phyloP scores from a whole-genome alignment of 352 stramenopile genomes.

The Phytophthora lateralis region DNA sequence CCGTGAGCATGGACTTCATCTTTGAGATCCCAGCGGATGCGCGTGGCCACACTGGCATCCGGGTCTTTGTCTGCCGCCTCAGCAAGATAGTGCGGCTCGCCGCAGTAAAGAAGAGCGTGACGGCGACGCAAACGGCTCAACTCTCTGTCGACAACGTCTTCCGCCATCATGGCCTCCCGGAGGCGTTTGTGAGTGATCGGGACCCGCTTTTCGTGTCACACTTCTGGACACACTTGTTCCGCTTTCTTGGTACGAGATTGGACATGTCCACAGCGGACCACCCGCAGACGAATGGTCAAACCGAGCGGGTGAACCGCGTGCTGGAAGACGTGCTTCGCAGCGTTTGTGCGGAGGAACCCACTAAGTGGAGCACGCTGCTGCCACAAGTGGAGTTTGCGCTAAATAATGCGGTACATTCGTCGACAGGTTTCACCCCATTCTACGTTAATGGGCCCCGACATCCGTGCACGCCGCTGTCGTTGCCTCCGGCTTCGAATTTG shows the following conservation, averaged over 20 bases:
- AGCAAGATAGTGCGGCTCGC: not conserved
- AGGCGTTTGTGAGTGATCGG: not conserved
- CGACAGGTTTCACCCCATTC: not conserved
- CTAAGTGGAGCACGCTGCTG: no score
- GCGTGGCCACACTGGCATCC: not conserved
- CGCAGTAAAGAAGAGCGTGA: not conserved
- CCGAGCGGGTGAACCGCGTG: not conserved
- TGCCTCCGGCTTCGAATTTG: not conserved
- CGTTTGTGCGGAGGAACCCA: not conserved
- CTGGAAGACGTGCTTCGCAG: not conserved
- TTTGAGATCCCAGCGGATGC: not conserved
- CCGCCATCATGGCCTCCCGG: not conserved
- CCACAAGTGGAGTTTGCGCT: not conserved
- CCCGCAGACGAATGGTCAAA: conserved; percentile 5
- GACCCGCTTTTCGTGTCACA: not conserved
- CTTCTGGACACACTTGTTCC: not conserved
- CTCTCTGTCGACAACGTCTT: not conserved
- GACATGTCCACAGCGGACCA: conserved; percentile 3
- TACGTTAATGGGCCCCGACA: not conserved
- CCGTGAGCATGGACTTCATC: not conserved
- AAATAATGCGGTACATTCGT: not conserved
- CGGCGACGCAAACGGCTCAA: not conserved
- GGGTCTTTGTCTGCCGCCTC: not conserved
- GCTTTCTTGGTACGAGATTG: not conserved
- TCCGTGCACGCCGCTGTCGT: not conserved